A percentile compares a stretch with the other conserved stretches of the same genome.
Evolutionary conservation across 495 filamentous ascomycete genomes (phyloP).

Genomic region (Echria macrotheca): DNA sequence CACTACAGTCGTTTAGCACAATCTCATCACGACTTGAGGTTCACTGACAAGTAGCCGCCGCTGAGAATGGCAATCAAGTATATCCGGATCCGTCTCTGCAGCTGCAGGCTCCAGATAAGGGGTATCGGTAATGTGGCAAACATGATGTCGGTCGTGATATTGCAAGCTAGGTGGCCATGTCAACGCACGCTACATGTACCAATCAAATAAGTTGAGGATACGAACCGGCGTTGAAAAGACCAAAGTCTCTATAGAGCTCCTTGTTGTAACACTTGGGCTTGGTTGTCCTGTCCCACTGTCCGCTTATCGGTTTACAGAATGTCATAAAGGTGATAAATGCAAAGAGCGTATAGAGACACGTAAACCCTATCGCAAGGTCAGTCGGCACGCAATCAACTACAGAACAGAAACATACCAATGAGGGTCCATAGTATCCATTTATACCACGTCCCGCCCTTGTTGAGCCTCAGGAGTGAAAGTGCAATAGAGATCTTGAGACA

Average conservation of each 20-base stretch:
- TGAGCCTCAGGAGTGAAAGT: slow-evolving; percentile 25
- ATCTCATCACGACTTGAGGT: too few relatives aligned
- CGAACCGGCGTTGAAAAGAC: slow-evolving; percentile 34
- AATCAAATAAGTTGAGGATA: not conserved
- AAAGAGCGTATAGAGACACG: slow-evolving; percentile 29
- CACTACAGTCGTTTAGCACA: too few relatives aligned
- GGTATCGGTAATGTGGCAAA: slow-evolving; percentile 43
- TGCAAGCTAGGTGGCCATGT: slow-evolving; percentile 26
- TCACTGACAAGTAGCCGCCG: slow-evolving; percentile 38
- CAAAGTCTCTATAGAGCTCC: slow-evolving; percentile 31
- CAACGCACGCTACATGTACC: not conserved
- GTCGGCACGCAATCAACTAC: not conserved
- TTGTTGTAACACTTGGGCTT: slow-evolving; percentile 27
- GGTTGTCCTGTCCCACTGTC: slow-evolving; percentile 26
- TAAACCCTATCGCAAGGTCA: slow-evolving; percentile 26
- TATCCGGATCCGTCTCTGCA: slow-evolving; percentile 33
- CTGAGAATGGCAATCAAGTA: slow-evolving; percentile 41
- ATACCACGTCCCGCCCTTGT: slow-evolving; percentile 21
- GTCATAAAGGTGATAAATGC: slow-evolving; percentile 32
- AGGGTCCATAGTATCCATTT: slow-evolving; percentile 21
- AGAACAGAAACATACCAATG: slow-evolving; percentile 15
- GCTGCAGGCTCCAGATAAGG: slow-evolving; percentile 40
- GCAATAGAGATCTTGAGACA: slow-evolving; percentile 45
- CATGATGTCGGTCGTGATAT: slow-evolving; percentile 42
- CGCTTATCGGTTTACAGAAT: slow-evolving; percentile 30